Percentiles rank a stretch among this genome's conserved stretches.
Conservation (phyloP, 805 yeast species). For the Jamesozyma jinghongensis region DNA sequence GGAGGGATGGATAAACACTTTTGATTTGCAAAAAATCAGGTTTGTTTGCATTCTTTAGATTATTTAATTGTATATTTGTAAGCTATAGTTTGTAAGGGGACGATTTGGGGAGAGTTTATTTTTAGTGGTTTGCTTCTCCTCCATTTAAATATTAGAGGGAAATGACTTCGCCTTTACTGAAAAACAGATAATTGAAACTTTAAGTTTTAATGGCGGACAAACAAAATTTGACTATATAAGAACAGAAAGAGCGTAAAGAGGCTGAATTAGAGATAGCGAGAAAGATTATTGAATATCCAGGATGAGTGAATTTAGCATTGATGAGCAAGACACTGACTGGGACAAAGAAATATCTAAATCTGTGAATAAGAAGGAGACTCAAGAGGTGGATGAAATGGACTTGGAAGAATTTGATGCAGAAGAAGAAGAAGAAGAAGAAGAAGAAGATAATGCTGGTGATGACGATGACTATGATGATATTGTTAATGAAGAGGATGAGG, state of each 20-base stretch:
- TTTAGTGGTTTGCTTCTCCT: too few relatives aligned
- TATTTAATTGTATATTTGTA: not conserved
- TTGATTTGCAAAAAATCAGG: conserved; percentile 43
- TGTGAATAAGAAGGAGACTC: conserved; percentile 4
- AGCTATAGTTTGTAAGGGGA: not conserved
- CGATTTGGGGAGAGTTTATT: not conserved
- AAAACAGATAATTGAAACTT: too few relatives aligned
- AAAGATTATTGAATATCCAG: too few relatives aligned
- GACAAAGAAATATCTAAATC: too few relatives aligned
- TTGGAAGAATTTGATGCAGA: conserved; percentile 9
- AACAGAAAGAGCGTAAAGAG: too few relatives aligned
- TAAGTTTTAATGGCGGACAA: too few relatives aligned
- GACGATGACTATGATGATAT: conserved; percentile 45
- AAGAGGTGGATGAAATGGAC: conserved; percentile 4
- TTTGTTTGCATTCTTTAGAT: conserved; percentile 9
- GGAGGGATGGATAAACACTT: conserved; percentile 80
- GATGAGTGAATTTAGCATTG: too few relatives aligned
- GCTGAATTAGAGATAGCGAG: too few relatives aligned
- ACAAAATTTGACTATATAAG: too few relatives aligned
- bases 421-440: conserved; percentile 30
- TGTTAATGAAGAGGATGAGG: conserved; percentile 3
- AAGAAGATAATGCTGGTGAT: conserved; percentile 45
- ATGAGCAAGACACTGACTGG: too few relatives aligned
- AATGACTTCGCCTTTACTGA: not conserved
- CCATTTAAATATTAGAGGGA: too few relatives aligned